Evolutionary conservation across 2,329 filamentous ascomycete species (phyloP), one percentile per base, ranked within the genome.

Genomic region (Lomentospora prolificans): DNA sequence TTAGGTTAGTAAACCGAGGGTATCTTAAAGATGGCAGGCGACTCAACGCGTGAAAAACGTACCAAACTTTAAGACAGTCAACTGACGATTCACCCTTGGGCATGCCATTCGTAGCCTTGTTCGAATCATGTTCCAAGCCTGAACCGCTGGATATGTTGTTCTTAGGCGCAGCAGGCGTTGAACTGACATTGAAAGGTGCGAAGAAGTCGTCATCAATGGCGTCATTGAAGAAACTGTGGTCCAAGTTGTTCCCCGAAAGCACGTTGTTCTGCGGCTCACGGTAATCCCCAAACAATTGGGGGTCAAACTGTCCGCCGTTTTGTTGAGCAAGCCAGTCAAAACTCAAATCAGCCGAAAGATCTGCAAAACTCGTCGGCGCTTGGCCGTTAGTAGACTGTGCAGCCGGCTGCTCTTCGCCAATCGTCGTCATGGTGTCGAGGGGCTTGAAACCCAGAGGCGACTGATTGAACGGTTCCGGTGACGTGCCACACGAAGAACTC

Each of bases 41-140:
- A 14, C 17, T n/a, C 12, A 31, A 30, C 8, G 24, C n/a, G 50
- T 17, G 27, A 25, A 10, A 14, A 53, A 75, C 87, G 66, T 81
- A 96, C 92, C 92, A 97, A 53, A 97, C 91, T 67, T 94, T 91
- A 63, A 87, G 91, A 72, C 91, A 96, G 58, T 82, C 90, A 64
- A 96, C 77, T 65, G 89, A 79, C 61, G 86, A 76, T 14, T 50
- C 36, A 14, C 17, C 25, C 51, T 59, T 57, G 53, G 54, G 36
- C 17, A 19, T 33, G 41, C 27, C 25, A 33, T 51, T 10, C n/a
- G 22, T 33, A 9, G 30, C 22, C 22, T 30, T 27, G 25, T 10
- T 5, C 7, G 44, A 22, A 6, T 48, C 17, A n/a, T 22, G 6
- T 9, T n/a, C 25, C 7, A 46, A 17, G 2, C 10, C 25, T n/a